Evolutionary conservation across 2,329 filamentous ascomycete species (phyloP), one percentile per base, ranked within the genome.

Genomic region (Cephalotrichum gorgonifer): DNA sequence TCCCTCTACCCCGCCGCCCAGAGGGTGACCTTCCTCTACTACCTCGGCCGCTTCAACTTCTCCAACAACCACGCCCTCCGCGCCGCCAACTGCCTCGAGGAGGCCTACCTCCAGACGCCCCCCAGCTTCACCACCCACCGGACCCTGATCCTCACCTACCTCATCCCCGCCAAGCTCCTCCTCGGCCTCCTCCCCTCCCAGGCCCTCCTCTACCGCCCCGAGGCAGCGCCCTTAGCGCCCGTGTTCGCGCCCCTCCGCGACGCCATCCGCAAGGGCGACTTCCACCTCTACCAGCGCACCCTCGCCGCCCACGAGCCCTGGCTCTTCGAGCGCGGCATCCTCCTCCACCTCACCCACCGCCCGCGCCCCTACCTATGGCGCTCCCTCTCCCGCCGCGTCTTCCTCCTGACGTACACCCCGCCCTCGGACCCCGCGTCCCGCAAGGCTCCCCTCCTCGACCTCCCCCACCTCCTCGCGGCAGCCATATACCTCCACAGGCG

Each of bases 21-120:
- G 62, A 81, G 89, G 44, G 88, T 95, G 46, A 95, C 89, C 3
- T 97, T 90, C 58, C 81, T 97, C 14, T 96, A 95, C 69, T 95
- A 95, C 62, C 82, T 97, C 6, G 91, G 91, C 17, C 84, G 89
- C 51, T 96, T 91, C 66, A 81, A 90, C 60, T 88, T 95, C 62
- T 81, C 86, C 54, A 90, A 88, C 63, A 85, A 82, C 55, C 84
- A 95, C 61, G 95, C 88, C 64, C 80, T 79, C 53, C 82, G 86
- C 25, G 88, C 90, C 0, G 79, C 84, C 47, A 71, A 80, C 44
- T 88, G 85, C 31, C 71, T 96, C 6, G 79, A 94, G 58, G 75
- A 83, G 25, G 88, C 91, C 3, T 96, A 95, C 64, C 69, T 83
- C 46, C 84, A 94, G 64, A 79, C 75, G 0, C 76, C 74, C 1